phyloP scores from a whole-genome alignment of 495 filamentous ascomycete genomes.

The Hamigera avellanea region DNA sequence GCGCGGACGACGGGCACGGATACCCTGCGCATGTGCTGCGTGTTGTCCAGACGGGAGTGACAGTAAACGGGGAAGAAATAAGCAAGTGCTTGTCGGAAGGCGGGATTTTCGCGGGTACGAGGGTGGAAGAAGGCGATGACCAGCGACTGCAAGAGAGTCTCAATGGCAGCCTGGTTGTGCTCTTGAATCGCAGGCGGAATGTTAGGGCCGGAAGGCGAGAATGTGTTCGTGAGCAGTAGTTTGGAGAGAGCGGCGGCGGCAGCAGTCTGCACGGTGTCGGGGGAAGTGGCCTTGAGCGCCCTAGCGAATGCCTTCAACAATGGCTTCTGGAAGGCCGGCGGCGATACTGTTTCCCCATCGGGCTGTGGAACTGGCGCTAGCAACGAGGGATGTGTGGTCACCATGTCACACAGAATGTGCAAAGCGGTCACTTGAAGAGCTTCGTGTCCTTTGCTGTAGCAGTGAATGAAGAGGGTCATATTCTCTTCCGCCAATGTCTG shows the following conservation, averaged over 20 bases:
- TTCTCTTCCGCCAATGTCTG: conserved; percentile 84
- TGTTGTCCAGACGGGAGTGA: conserved; percentile 69
- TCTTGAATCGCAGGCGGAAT: conserved; percentile 36
- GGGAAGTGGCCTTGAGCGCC: conserved; percentile 56
- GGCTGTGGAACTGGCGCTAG: conserved; percentile 38
- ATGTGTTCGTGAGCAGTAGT: conserved; percentile 57
- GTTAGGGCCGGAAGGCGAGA: conserved; percentile 31
- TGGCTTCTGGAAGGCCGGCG: conserved; percentile 39
- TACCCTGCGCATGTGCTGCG: conserved; percentile 62
- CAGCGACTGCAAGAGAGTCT: conserved; percentile 70
- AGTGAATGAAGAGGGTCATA: conserved; percentile 86
- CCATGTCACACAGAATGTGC: conserved; percentile 88
- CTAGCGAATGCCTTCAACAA: conserved; percentile 70
- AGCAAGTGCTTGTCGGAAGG: conserved; percentile 77
- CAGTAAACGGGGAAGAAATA: conserved; percentile 97
- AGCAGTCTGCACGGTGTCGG: conserved; percentile 66
- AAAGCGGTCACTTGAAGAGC: conserved; percentile 79
- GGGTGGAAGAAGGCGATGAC: conserved; percentile 88
- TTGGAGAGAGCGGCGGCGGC: conserved; percentile 76
- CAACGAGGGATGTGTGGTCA: conserved; percentile 73
- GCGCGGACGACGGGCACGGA: conserved; percentile 58
- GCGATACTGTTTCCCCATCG: conserved; percentile 28
- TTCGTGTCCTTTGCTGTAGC: conserved; percentile 86
- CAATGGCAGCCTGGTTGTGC: conserved; percentile 26
- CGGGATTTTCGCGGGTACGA: conserved; percentile 67